Evolutionary conservation across 1,284 basidiomycete genomes (phyloP), one percentile per base, ranked within the genome.

Genomic region (Irpex rosettiformis): DNA sequence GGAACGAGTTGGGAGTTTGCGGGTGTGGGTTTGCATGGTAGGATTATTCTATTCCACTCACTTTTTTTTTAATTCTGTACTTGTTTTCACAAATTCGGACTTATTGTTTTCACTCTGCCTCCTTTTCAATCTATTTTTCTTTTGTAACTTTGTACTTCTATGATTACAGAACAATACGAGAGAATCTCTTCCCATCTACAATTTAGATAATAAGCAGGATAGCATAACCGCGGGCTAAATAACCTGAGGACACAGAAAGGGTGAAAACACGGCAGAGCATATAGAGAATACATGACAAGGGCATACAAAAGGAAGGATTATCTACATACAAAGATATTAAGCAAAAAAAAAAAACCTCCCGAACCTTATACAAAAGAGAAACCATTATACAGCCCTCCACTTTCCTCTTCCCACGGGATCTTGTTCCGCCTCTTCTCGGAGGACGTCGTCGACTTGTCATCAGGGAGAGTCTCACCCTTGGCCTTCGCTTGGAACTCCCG

Each of bases 401-500:
- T 22, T 22, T 45, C 21, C 25, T 52, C 49, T 52, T 57, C 47
- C 45, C 33, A 47, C 13, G 28, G 52, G 40, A 45, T 37, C 40
- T 30, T 13, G 53, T 51, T 51, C 10, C 48, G 48, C 18, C 48
- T 51, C 22, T 18, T 24, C 29, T 58, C 58, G 47, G 47, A n/a
- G 28, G 58, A 52, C 25, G 42, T 43, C 48, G 57, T 21, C 18
- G 58, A 59, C 47, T 48, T 2, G 21, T 45, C n/a, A 27, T 59
- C 60, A 37, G 54, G 27, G 30, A 52, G 42, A 30, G 52, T 54
- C 53, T 53, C 43, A 21, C 45, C 58, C 49, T 69, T 21, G 69
- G 71, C 25, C 59, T 77, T 67, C 42, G 80, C 75, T 55, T 73
- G 69, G n/a, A 61, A 58, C 27, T 61, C 48, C 24, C 18, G 30